Evolutionary conservation across 208 protist genomes (phyloP), one percentile per base, ranked within the genome.

Genomic region (Trypanosoma avium): DNA sequence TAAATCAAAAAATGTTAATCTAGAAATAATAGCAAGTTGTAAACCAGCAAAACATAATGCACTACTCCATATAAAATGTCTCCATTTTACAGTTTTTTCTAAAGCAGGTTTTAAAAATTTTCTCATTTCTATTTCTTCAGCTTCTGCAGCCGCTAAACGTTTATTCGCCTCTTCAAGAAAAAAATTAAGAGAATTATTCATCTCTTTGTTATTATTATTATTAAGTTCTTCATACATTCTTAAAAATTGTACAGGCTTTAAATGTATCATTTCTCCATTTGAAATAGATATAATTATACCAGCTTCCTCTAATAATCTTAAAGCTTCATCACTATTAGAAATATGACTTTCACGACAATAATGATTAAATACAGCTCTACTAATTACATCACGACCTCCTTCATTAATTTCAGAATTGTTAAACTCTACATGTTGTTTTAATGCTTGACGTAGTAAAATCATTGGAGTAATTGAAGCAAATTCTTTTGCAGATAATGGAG

Each of bases 1-100:
- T 1, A 96, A 60, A 43, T 96, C 90, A 64, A 93, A 82, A 66
- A 84, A 96, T 0, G 90, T 96, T 24, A 96, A 82, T 4, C 87
- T 87, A 0, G 86, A 76, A n/a, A 93, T 84, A 24, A 90, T 55
- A 17, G 84, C 86, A 21, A 96, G 68, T 52, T 96, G 83, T 0
- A 74, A 67, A 9, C 84, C 87, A 2, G 74, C 70, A 45, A 84
- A 90, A 30, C 76, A 65, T 3, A 92, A 54, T 1, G 84, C 75
- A 15, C 64, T 67, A 3, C 77, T 74, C 89, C 89, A 95, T 26
- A 95, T 58, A 10, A 62, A 36, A 24, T 78, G 77, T 2, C 87
- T 81, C 83, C 82, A 86, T 29, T 75, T 68, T 2, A 75, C 75
- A 9, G 82, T 80, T 19, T 68, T 72, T 3, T 70, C 57, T 21